Percentiles rank a stretch among this genome's conserved stretches.
Conservation (phyloP, 164 flowering plant species). For the Berberis vulgaris region DNA sequence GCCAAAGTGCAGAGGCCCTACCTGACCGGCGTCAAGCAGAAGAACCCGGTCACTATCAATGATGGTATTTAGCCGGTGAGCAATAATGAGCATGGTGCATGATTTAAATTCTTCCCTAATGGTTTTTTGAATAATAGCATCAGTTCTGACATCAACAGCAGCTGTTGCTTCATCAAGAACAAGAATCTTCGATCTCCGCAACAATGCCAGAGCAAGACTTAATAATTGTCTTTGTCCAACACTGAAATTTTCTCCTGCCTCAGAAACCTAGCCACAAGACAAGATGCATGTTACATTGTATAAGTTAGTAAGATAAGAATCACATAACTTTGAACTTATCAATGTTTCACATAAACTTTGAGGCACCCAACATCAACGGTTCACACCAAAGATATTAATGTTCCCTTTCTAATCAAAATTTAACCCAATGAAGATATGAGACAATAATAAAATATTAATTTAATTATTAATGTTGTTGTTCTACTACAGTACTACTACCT, state of each 20-base stretch:
- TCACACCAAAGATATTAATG: neutral
- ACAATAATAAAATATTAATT: too few species aligned
- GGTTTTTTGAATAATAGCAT: slow-evolving; percentile 91
- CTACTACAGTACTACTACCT: too few species aligned
- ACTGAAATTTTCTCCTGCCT: slow-evolving; percentile 98
- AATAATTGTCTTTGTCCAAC: slow-evolving; percentile 95
- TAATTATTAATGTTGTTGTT: too few species aligned
- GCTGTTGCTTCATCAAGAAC: slow-evolving; percentile 99
- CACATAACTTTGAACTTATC: neutral
- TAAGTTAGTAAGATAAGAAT: too few species aligned
- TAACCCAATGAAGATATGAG: too few species aligned
- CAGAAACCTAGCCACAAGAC: slow-evolving; percentile 58
- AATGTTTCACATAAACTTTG: neutral
- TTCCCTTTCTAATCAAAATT: too few species aligned
- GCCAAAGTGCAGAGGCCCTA: slow-evolving; percentile 14
- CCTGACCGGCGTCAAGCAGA: slow-evolving; percentile 82
- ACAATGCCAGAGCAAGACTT: slow-evolving; percentile 93
- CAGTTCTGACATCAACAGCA: slow-evolving; percentile 99
- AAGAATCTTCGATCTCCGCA: slow-evolving; percentile 91
- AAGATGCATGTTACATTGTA: neutral
- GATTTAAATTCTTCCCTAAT: slow-evolving; percentile 88
- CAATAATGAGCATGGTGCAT: slow-evolving; percentile 93
- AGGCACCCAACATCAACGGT: neutral
- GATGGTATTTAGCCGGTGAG: slow-evolving; percentile 87
- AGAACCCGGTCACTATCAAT: slow-evolving; percentile 86